Evolutionary conservation across 495 filamentous ascomycete genomes (phyloP), one percentile per base, ranked within the genome.

Genomic region (Annulohypoxylon stygium): DNA sequence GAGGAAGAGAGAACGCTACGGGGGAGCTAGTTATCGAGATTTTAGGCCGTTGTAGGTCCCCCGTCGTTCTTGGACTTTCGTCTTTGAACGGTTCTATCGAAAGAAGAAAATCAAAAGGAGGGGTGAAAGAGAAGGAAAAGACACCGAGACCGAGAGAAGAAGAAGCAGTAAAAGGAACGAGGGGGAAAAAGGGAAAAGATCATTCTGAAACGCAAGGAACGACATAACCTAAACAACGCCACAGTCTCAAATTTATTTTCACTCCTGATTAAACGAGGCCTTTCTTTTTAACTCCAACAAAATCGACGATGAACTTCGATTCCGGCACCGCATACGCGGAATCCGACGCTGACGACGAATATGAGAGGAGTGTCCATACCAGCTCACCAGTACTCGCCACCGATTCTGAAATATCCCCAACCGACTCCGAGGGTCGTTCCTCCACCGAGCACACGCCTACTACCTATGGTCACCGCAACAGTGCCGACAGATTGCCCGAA

Each of bases 281-380:
- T 37, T 37, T 39, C 48, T 61, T 34, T 61, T 33, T 69, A 16
- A 45, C 33, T 36, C 36, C 4, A n/a, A 60, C 51, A 57, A 26
- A 55, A 58, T 39, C 77, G 67, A 77, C 70, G 63, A 89, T 89
- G 86, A 87, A 85, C 65, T 88, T 88, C 79, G 85, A 87, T 71
- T 82, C 83, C 60, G 86, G 86, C 63, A 88, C 86, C 69, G 87
- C 86, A 9, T 89, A 97, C 78, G 91, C 92, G 76, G 94, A 97
- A 79, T 93, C 91, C 61, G 94, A 97, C 78, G 94, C 93, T 78
- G 94, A 97, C 80, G 94, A 97, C 80, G 94, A 97, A 86, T 97
- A 95, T 79, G 94, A 97, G 83, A 87, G 93, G 71, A 93, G 91
- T 74, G 85, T 93, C 33, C 83, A 88, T 68, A 83, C 92, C 72